Evolutionary conservation across 1,139 yeast genomes (phyloP), one percentile per base, ranked within the genome.

Genomic region (Spathaspora sp.): DNA sequence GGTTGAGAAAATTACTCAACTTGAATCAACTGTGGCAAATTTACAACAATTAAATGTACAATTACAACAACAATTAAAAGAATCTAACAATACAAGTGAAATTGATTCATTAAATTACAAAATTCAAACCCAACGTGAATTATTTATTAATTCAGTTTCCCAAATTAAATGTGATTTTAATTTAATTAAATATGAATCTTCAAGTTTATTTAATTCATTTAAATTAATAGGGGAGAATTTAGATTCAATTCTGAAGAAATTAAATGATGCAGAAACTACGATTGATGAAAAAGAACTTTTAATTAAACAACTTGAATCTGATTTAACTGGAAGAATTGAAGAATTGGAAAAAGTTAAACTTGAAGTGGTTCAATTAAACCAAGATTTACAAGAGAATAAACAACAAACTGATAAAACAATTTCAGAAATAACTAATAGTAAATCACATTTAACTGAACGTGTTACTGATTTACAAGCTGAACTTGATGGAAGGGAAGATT

Each of bases 151-250:
- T 7, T 44, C 46, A 13, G 27, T 51, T 29, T 29, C 43, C 16
- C 41, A 42, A 37, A 44, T 51, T 10, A 51, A 49, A 41, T 6
- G n/a, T 13, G 51, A 49, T 16, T 43, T 51, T 20, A 23, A 18
- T 20, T 39, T 20, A 13, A 43, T 49, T 33, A 49, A 44, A 17
- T 2, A 9, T 23, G 39, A 34, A 16, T 41, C 31, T 26, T 9
- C 13, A 18, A 18, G 11, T 6, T 17, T 34, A 10, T 7, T 8
- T 34, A 34, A 34, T 34, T 34, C 38, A 34, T 34, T 34, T 17
- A 18, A 34, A 34, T 17, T 10, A 16, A 16, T 34, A 17, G 38
- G 38, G 9, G 7, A 16, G 9, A 34, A 34, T 17, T 17, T 34
- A 34, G 24, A 34, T 16, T 34, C 13, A 17, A 34, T 34, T 34